Conservation (phyloP, 495 filamentous ascomycete genomes). For the Penicillium robsamsonii region DNA sequence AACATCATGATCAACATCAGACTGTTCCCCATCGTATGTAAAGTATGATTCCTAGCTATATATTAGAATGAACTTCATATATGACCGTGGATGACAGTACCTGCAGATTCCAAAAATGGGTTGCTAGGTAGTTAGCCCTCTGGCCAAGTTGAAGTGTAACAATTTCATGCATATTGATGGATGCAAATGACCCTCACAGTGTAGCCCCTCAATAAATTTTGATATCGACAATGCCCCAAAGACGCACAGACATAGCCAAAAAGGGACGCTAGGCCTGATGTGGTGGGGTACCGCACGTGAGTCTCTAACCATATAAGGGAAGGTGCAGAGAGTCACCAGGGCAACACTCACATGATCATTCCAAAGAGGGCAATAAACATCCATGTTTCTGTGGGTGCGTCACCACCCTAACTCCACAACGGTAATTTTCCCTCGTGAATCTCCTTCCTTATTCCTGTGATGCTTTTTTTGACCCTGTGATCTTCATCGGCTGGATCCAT, state of each 20-base stretch:
- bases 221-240: conserved; percentile 10
- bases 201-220: conserved; percentile 6
- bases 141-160: conserved; percentile 92
- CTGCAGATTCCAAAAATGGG: conserved; percentile 98
- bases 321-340: conserved; percentile 27
- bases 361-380: conserved; percentile 37
- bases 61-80: conserved; percentile 19
- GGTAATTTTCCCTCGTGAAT: conserved; percentile 23
- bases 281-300: conserved; percentile 17
- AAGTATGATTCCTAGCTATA: conserved; percentile 83
- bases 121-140: conserved; percentile 89
- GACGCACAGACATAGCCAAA: conserved; percentile 20
- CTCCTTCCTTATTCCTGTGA: conserved; percentile 18
- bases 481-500: conserved; percentile 9
- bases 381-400: conserved; percentile 31
- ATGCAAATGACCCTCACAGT: not conserved
- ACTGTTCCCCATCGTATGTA: conserved; percentile 71
- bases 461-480: conserved; percentile 25
- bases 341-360: conserved; percentile 40
- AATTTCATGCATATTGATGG: conserved; percentile 80
- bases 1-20: conserved; percentile 83
- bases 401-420: conserved; percentile 28
- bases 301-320: conserved; percentile 7
- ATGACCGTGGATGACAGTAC: conserved; percentile 33
- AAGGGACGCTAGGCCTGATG: conserved; percentile 20